Base-by-base conservation (phyloP, 2,329 filamentous ascomycete genomes). In the Corniculantispora saksenae region DNA sequence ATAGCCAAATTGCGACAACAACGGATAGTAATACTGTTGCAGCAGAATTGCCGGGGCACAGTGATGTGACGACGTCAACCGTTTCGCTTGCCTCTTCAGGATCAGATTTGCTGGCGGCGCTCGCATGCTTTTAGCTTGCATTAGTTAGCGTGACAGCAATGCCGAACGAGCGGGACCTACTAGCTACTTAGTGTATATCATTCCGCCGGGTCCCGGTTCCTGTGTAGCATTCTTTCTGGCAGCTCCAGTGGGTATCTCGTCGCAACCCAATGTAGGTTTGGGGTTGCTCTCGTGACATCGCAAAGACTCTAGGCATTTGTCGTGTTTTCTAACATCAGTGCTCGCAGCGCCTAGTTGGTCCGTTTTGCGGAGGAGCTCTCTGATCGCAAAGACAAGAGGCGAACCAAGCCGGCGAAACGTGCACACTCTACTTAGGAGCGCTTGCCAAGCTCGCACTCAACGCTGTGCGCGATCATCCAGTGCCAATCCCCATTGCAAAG, bases 121-220 rank as follows among this genome's bases (percentile, higher is more conserved):
- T 61, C 32, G 47, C 58, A 61, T 51, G 19, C 47, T 51, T 43
- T 53, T 40, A 12, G 58, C 47, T 12, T 43, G 25, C 47, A 53
- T 51, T 61, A 32, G 32, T 51, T 61, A 32, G 32, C 47, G 58
- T 29, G 9, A 17, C 10, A 27, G 47, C 21, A 53, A 21, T 57
- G 54, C 38, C 54, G 54, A 57, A 21, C 8, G 25, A 45, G 25
- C 12, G 21, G 38, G 35, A 27, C 43, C 54, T 25, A 45, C n/a
- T n/a, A n/a, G n/a, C n/a, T n/a, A n/a, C n/a, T 29, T n/a, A n/a
- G n/a, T n/a, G n/a, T n/a, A 50, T 50, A 10, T 50, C 57, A 48
- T 27, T n/a, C 57, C 43, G 58, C 53, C 58, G 47, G 58, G 32
- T 61, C 23, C 58, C 58, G 58, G 58, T 32, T 61, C 8, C 29